Evolutionary conservation across 805 yeast species (phyloP).

Genomic region (Ogataea nonfermentans): DNA sequence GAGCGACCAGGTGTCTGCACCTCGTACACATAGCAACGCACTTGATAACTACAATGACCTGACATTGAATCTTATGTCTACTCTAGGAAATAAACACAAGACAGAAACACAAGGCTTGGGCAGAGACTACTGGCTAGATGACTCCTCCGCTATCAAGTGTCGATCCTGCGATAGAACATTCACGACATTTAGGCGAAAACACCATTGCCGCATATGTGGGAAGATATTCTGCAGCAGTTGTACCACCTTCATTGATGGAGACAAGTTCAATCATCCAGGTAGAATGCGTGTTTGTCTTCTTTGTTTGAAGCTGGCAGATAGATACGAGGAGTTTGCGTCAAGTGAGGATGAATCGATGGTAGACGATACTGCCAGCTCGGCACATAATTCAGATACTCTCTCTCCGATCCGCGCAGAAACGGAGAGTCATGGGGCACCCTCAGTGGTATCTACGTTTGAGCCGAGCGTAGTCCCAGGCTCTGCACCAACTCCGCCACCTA

Average conservation of each 20-base stretch:
- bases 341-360: conserved; percentile 55
- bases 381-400: conserved; percentile 17
- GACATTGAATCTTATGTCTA: conserved; percentile 25
- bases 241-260: conserved; percentile 68
- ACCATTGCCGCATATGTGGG: conserved; percentile 95
- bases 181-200: conserved; percentile 84
- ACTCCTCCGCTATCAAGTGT: conserved; percentile 86
- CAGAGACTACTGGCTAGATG: conserved; percentile 93
- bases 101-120: conserved; percentile 45
- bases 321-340: conserved; percentile 64
- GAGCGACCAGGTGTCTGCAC: conserved; percentile 20
- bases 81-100: conserved; percentile 20
- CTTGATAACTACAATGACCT: conserved; percentile 25
- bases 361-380: conserved; percentile 35
- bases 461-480: conserved; percentile 17
- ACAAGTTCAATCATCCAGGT: conserved; percentile 60
- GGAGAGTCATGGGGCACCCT: conserved; percentile 11
- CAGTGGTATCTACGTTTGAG: conserved; percentile 12
- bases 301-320: conserved; percentile 61
- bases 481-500: conserved; percentile 60
- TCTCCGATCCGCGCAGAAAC: conserved; percentile 19
- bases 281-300: conserved; percentile 74
- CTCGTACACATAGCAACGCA: conserved; percentile 7
- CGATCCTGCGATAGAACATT: conserved; percentile 78
- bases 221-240: conserved; percentile 89